Evolutionary conservation across 2,329 filamentous ascomycete genomes (phyloP).

Genomic region (Didymella lethalis): DNA sequence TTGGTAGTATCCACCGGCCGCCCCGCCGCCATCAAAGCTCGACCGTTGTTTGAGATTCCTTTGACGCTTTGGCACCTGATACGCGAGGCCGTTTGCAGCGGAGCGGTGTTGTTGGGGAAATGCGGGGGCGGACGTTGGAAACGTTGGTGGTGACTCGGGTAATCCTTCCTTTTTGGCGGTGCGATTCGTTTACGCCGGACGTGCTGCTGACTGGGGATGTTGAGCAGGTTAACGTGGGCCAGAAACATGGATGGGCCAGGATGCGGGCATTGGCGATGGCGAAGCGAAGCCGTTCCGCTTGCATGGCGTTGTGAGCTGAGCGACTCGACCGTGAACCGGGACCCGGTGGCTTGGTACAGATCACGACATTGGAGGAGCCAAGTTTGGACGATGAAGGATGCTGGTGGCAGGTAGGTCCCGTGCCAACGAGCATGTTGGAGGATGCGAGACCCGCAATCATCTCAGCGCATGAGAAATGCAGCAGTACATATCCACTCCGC

Average conservation of each 20-base stretch:
- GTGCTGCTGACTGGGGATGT: too few relatives aligned
- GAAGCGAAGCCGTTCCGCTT: neutral
- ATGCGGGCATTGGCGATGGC: too few relatives aligned
- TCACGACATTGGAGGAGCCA: neutral
- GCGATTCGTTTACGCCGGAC: too few relatives aligned
- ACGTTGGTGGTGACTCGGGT: constrained; percentile 1
- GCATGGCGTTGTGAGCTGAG: neutral
- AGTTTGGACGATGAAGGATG: too few relatives aligned
- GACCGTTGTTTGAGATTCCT: constrained; percentile 4
- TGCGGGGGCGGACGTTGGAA: constrained; percentile 7
- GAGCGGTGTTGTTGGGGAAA: constrained; percentile 1
- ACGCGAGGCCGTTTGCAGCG: constrained; percentile 7
- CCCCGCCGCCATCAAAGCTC: neutral
- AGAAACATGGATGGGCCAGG: too few relatives aligned
- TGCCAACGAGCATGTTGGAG: too few relatives aligned
- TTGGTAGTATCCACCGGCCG: too few relatives aligned
- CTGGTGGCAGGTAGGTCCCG: too few relatives aligned
- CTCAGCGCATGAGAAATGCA: too few relatives aligned
- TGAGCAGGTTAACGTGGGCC: too few relatives aligned
- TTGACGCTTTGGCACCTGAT: neutral
- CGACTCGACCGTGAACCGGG: neutral
- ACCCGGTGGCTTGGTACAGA: neutral
- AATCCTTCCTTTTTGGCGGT: constrained; percentile 2
- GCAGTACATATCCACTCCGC: too few relatives aligned
- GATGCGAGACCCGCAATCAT: too few relatives aligned